These are phyloP conservation scores for Epichloe sibirici DNA, from an alignment of 2,329 filamentous ascomycete species.

Conservation along the genomic window DNA sequence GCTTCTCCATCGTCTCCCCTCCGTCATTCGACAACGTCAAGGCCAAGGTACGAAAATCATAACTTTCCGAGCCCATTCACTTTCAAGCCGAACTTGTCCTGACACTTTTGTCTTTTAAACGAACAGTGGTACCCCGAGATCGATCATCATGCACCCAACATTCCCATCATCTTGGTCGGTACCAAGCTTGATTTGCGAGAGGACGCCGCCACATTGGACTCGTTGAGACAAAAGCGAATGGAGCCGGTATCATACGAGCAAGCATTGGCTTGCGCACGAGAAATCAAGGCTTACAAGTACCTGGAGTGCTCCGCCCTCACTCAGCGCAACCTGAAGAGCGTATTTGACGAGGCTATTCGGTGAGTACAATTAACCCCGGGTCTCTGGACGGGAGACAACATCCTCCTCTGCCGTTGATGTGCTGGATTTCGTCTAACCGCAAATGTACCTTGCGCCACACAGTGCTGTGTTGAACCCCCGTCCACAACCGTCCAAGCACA, in stretches of 20 bases:
- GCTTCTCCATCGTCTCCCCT: slow-evolving; percentile 95
- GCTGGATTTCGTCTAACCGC: neutral
- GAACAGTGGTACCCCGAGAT: slow-evolving; percentile 91
- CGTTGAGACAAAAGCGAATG: slow-evolving; percentile 84
- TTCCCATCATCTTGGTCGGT: slow-evolving; percentile 92
- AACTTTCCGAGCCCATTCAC: neutral
- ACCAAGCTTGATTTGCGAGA: slow-evolving; percentile 95
- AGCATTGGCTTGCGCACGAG: slow-evolving; percentile 77
- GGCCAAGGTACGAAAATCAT: slow-evolving; percentile 60
- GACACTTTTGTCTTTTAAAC: neutral
- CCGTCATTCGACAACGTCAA: slow-evolving; percentile 98
- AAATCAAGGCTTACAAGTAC: slow-evolving; percentile 94
- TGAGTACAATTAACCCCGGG: slow-evolving; percentile 33
- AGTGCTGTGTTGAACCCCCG: slow-evolving; percentile 63
- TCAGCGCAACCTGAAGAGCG: slow-evolving; percentile 93
- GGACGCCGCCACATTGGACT: slow-evolving; percentile 69
- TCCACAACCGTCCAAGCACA: slow-evolving; percentile 43
- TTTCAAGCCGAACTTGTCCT: neutral
- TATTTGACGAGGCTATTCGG: slow-evolving; percentile 98
- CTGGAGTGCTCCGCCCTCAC: slow-evolving; percentile 95
- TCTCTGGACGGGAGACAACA: neutral
- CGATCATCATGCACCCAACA: slow-evolving; percentile 87
- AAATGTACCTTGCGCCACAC: neutral
- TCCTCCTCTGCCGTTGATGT: neutral
- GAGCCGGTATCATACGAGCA: slow-evolving; percentile 74